Conservation (phyloP, 139 green algal species). For the Yamagishiella unicocca region DNA sequence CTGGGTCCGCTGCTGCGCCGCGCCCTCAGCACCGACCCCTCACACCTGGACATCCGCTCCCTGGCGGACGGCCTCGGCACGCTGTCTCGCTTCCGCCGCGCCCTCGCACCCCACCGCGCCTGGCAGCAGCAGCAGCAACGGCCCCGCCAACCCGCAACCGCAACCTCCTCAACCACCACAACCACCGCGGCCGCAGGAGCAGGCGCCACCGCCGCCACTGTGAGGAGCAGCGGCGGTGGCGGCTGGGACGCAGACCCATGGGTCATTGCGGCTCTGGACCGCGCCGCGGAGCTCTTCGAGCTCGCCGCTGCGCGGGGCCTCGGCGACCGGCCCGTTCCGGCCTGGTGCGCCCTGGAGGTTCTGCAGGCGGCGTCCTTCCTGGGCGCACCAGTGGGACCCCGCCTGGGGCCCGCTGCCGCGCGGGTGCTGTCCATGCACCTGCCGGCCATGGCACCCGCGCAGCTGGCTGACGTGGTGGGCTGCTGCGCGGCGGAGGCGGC, state of each 20-base stretch:
- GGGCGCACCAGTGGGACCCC: background rate
- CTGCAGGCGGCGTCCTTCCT: slow-evolving; percentile 21
- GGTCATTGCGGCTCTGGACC: slow-evolving; percentile 15
- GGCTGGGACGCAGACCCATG: slow-evolving; percentile 8
- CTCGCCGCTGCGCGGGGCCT: background rate
- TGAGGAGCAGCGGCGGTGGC: background rate
- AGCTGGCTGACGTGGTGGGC: slow-evolving; percentile 29
- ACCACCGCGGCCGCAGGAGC: background rate
- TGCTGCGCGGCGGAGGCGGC: background rate
- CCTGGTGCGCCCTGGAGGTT: slow-evolving; percentile 15
- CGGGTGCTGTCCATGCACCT: background rate
- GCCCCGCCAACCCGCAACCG: no score
- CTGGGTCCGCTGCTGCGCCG: background rate
- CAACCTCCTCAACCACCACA: no score
- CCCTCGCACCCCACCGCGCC: background rate
- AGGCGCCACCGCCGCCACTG: background rate
- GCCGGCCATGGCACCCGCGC: background rate
- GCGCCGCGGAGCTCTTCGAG: slow-evolving; percentile 8
- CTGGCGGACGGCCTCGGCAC: slow-evolving; percentile 25
- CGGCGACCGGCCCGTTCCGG: slow-evolving; percentile 25
- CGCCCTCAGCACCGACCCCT: background rate
- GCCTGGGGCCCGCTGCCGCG: background rate
- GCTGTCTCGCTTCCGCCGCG: slow-evolving; percentile 17
- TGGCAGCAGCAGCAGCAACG: no score
- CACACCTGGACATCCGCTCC: background rate